Evolutionary conservation across 345 rosid genomes (phyloP).

Genomic region (Ricinus communis): DNA sequence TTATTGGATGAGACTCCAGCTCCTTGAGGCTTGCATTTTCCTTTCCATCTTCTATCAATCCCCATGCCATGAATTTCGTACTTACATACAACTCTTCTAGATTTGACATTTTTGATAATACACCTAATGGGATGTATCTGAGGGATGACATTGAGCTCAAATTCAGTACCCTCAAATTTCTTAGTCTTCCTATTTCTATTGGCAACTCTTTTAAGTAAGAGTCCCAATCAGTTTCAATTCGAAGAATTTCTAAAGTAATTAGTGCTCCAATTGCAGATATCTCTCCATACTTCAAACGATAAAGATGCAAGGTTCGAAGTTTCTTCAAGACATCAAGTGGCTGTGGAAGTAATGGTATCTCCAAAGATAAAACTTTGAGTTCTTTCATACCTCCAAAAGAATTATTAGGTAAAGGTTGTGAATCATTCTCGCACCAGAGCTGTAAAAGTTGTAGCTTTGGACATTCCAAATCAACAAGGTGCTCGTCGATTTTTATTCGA

Average conservation of each 20-base stretch:
- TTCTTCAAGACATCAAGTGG: conserved; percentile 5
- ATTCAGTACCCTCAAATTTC: background rate
- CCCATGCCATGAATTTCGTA: background rate
- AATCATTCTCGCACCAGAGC: rapidly evolving
- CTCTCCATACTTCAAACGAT: background rate
- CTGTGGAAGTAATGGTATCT: conserved; percentile 2
- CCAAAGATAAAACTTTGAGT: conserved; percentile 24
- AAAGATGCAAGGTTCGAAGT: conserved; percentile 21
- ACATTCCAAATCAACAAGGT: conserved; percentile 4
- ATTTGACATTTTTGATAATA: background rate
- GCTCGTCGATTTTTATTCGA: background rate
- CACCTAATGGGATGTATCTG: background rate
- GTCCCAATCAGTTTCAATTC: background rate
- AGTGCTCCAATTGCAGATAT: background rate
- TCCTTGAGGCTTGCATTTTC: background rate
- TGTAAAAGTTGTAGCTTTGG: conserved; percentile 17
- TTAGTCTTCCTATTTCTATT: background rate
- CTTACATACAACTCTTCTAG: background rate
- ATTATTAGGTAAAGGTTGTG: background rate
- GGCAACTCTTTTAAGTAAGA: background rate
- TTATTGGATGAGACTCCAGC: background rate
- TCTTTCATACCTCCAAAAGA: conserved; percentile 18
- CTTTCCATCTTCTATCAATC: background rate
- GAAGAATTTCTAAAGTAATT: background rate
- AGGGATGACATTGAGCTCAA: background rate